A percentile compares a stretch with the other conserved stretches of the same genome.
phyloP scores from a whole-genome alignment of 2,329 filamentous ascomycete genomes.

The Ascochyta lentis region DNA sequence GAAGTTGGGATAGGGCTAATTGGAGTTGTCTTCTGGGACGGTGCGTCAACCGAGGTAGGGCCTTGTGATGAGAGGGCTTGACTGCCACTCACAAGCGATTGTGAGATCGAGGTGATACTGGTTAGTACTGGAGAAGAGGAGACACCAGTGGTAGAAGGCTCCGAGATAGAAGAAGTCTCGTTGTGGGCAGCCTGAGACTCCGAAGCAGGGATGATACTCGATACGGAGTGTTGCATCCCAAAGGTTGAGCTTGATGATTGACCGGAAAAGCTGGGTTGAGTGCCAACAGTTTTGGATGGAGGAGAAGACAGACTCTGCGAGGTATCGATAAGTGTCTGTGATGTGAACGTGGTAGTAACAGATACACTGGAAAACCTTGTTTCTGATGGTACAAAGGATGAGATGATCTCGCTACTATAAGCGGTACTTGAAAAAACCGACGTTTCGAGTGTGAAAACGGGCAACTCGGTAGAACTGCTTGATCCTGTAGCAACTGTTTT shows the following conservation, averaged over 20 bases:
- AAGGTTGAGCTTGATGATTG: background rate
- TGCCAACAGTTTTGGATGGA: background rate
- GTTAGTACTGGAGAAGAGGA: background rate
- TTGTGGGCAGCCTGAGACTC: background rate
- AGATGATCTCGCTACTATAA: background rate
- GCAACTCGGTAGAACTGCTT: background rate
- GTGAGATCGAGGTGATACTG: background rate
- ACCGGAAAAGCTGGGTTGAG: background rate
- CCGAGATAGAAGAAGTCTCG: background rate
- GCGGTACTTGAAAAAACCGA: background rate
- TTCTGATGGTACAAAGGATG: conserved; percentile 5
- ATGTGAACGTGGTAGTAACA: background rate
- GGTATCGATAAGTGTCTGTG: background rate
- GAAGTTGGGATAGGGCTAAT: background rate
- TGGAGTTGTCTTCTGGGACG: background rate
- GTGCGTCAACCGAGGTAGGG: background rate
- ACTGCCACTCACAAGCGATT: background rate
- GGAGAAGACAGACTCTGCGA: background rate
- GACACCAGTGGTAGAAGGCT: background rate
- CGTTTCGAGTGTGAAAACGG: background rate
- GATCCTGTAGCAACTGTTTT: background rate
- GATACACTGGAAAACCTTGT: background rate
- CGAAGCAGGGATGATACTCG: background rate
- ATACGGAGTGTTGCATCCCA: background rate
- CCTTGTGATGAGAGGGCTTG: background rate